Conservation (phyloP, 352 stramenopile genomes). For the Thraustochytrium sp. region DNA sequence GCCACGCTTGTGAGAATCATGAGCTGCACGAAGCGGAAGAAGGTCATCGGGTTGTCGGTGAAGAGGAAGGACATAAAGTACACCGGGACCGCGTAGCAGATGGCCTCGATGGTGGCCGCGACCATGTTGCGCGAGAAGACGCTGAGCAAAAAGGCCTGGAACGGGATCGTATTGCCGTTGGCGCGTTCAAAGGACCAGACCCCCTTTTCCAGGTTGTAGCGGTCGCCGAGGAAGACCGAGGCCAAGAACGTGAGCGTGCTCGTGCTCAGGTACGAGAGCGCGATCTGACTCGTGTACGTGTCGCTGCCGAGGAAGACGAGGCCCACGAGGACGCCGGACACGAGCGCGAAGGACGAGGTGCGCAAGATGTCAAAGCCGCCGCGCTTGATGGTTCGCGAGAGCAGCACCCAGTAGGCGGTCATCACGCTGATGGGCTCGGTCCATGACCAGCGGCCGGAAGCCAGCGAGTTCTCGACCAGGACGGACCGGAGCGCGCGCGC, state of each 20-base stretch:
- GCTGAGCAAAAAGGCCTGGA: constrained; percentile 22
- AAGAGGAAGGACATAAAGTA: constrained; percentile 29
- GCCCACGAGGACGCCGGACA: constrained; percentile 34
- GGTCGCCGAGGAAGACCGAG: constrained; percentile 30
- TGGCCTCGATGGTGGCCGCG: constrained; percentile 17
- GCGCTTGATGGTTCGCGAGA: constrained; percentile 26
- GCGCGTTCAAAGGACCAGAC: not conserved
- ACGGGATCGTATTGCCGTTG: not conserved
- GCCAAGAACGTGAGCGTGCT: constrained; percentile 26
- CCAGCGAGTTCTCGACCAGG: constrained; percentile 26
- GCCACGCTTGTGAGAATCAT: constrained; percentile 21
- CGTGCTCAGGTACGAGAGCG: constrained; percentile 1
- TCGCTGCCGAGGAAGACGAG: not conserved
- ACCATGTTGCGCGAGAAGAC: constrained; percentile 30
- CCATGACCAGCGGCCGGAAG: constrained; percentile 23
- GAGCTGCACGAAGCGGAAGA: constrained; percentile 18
- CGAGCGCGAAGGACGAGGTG: not conserved
- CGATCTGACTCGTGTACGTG: constrained; percentile 15
- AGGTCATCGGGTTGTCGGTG: not conserved
- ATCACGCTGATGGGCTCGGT: not conserved
- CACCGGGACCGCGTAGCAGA: constrained; percentile 12
- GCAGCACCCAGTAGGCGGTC: constrained; percentile 5
- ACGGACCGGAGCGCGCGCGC: not conserved
- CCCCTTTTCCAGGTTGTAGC: constrained; percentile 32
- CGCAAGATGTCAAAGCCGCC: constrained; percentile 27